These are phyloP conservation scores for Phytophthora palmivora DNA, from an alignment of 352 stramenopile species.

Conservation along the genomic window DNA sequence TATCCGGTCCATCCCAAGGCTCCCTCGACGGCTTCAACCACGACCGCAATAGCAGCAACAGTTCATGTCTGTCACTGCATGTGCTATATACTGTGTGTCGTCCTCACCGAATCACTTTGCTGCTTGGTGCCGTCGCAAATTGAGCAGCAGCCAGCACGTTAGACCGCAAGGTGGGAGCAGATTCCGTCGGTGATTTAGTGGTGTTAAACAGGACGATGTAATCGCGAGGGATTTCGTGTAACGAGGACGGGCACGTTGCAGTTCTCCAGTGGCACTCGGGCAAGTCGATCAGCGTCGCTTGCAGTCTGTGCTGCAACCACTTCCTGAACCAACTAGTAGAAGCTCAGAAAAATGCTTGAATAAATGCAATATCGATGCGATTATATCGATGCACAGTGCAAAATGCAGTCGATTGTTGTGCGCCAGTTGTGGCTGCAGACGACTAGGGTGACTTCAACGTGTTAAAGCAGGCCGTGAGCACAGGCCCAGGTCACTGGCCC, in stretches of 20 bases:
- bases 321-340: constrained; percentile 15
- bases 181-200: constrained; percentile 23
- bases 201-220: constrained; percentile 24
- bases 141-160: not conserved
- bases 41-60: not conserved
- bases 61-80: no score
- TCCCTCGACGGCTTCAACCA: constrained; percentile 19
- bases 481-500: constrained; percentile 4
- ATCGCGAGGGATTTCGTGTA: constrained; percentile 19
- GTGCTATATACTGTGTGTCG: no score
- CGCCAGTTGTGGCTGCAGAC: constrained; percentile 1
- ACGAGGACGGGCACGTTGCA: constrained; percentile 11
- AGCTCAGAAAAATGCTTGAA: constrained; percentile 16
- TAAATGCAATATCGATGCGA: not conserved
- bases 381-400: not conserved
- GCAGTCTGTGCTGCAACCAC: not conserved
- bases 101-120: not conserved
- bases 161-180: constrained; percentile 10
- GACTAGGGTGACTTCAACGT: constrained; percentile 27
- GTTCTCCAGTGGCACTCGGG: constrained; percentile 3
- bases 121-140: constrained; percentile 6
- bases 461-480: constrained; percentile 15
- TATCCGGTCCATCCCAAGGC: constrained; percentile 12
- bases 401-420: no score
- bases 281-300: constrained; percentile 2